These are phyloP conservation scores for Ogataea siamensis DNA, from an alignment of 805 yeast species.

Conservation along the genomic window DNA sequence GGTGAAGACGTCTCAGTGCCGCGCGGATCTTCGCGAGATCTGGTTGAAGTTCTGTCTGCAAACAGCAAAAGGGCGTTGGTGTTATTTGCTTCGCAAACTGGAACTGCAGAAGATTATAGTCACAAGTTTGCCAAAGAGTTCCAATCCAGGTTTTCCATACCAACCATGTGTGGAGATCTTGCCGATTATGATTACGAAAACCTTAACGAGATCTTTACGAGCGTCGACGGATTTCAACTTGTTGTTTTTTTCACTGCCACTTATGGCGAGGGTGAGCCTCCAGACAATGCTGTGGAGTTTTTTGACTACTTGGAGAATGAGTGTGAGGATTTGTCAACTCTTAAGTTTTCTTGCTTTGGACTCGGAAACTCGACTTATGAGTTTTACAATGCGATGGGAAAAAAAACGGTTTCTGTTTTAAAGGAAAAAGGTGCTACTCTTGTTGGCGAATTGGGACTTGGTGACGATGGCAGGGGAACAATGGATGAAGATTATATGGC, in stretches of 20 bases:
- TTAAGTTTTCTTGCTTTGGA: conserved; percentile 79
- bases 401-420: conserved; percentile 50
- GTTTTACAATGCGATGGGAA: conserved; percentile 81
- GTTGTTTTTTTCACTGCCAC: conserved; percentile 76
- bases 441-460: conserved; percentile 80
- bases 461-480: conserved; percentile 93
- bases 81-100: conserved; percentile 94
- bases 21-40: conserved; percentile 50
- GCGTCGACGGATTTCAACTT: conserved; percentile 52
- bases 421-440: conserved; percentile 68
- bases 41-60: conserved; percentile 53
- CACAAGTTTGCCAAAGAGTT: conserved; percentile 87
- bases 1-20: conserved; percentile 18
- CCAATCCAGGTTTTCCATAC: conserved; percentile 73
- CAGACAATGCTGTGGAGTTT: conserved; percentile 87
- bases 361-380: conserved; percentile 95
- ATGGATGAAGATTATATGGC: conserved; percentile 92
- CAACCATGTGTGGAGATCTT: conserved; percentile 81
- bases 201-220: conserved; percentile 59
- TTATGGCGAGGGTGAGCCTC: conserved; percentile 98
- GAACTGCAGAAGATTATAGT: conserved; percentile 97
- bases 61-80: conserved; percentile 76
- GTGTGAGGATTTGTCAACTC: conserved; percentile 50
- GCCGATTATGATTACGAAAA: conserved; percentile 86
- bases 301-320: conserved; percentile 65